Evolutionary conservation across 2,329 filamentous ascomycete genomes (phyloP).

Genomic region (Talaromyces marneffei): DNA sequence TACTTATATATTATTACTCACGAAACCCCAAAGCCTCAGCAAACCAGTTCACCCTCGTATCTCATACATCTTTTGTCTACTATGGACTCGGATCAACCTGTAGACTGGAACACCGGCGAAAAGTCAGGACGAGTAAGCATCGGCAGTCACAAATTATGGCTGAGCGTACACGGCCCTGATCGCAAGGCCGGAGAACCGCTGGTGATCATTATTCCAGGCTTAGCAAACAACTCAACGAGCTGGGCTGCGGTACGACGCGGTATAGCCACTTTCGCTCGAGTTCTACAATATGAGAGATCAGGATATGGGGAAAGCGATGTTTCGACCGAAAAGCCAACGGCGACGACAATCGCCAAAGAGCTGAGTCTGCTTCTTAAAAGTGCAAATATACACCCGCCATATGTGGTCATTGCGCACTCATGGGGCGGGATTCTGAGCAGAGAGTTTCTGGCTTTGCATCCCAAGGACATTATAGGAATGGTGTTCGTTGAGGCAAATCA

Average conservation of each 20-base stretch:
- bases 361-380: background rate
- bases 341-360: background rate
- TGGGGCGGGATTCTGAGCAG: constrained; percentile 1
- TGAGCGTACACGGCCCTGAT: background rate
- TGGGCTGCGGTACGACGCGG: background rate
- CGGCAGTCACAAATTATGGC: background rate
- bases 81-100: background rate
- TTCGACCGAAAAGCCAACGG: background rate
- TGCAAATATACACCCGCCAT: background rate
- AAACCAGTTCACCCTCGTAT: too few species aligned
- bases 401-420: constrained; percentile 2
- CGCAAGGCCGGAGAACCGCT: background rate
- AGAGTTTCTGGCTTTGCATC: background rate
- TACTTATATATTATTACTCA: too few species aligned
- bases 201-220: background rate
- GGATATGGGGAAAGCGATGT: background rate
- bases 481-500: background rate
- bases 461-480: background rate
- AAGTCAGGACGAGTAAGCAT: background rate
- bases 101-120: background rate
- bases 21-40: too few species aligned
- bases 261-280: background rate
- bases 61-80: too few species aligned
- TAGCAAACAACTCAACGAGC: background rate
- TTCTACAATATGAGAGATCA: background rate